Conservation (phyloP, 148 eudicot species). For the Silene latifolia region DNA sequence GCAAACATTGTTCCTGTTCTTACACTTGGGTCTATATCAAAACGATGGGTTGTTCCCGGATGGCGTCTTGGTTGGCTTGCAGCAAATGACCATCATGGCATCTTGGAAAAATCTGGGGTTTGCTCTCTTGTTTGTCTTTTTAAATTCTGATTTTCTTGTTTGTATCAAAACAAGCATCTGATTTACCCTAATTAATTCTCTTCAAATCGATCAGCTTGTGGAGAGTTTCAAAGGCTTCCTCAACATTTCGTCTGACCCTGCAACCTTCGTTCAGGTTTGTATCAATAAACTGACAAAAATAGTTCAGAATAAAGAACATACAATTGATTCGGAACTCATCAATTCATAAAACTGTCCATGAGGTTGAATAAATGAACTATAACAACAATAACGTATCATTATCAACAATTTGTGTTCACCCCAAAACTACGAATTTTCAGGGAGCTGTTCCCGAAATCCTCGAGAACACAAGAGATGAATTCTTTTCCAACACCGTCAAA, state of each 20-base stretch:
- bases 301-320: too few species aligned
- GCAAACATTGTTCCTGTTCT: slow-evolving; percentile 55
- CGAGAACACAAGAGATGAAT: slow-evolving; percentile 42
- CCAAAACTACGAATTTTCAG: slow-evolving; percentile 14
- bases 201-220: slow-evolving; percentile 46
- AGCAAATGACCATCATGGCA: slow-evolving; percentile 47
- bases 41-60: slow-evolving; percentile 85
- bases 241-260: slow-evolving; percentile 48
- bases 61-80: slow-evolving; percentile 90
- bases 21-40: slow-evolving; percentile 72
- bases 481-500: slow-evolving; percentile 35
- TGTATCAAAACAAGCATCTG: too few species aligned
- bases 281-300: too few species aligned
- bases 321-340: too few species aligned
- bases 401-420: too few species aligned
- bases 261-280: slow-evolving; percentile 63
- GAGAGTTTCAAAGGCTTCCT: slow-evolving; percentile 43
- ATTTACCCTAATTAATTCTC: neutral
- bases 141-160: neutral
- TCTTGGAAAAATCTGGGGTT: slow-evolving; percentile 60
- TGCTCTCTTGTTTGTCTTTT: neutral
- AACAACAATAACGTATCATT: too few species aligned
- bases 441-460: slow-evolving; percentile 49
- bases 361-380: too few species aligned
- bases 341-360: too few species aligned